A percentile compares a stretch with the other conserved stretches of the same genome.
phyloP scores from a whole-genome alignment of 2,329 filamentous ascomycete species.

The Biscogniauxia sp. region DNA sequence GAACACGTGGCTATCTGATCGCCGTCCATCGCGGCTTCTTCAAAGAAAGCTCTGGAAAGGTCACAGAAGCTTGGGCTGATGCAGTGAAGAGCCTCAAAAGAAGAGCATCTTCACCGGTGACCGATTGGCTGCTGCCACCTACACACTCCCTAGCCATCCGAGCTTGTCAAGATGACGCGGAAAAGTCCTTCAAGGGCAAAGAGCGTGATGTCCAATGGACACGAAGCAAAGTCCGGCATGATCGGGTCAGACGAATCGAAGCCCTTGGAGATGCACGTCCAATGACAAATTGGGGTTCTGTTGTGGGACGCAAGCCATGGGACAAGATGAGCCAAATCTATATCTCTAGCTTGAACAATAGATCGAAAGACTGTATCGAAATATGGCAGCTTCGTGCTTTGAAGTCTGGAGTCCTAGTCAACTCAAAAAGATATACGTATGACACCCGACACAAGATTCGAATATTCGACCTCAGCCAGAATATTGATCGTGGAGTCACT shows the following conservation, averaged over 20 bases:
- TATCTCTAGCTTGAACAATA: slow-evolving; percentile 49
- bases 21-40: slow-evolving; percentile 46
- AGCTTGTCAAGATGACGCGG: slow-evolving; percentile 46
- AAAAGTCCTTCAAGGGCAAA: slow-evolving; percentile 29
- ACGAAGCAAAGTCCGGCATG: slow-evolving; percentile 59
- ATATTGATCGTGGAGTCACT: slow-evolving; percentile 60
- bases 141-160: slow-evolving; percentile 54
- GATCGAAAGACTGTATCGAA: slow-evolving; percentile 67
- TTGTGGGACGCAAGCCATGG: slow-evolving; percentile 39
- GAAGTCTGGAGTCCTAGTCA: slow-evolving; percentile 27
- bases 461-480: slow-evolving; percentile 68
- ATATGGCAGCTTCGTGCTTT: slow-evolving; percentile 55
- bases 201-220: slow-evolving; percentile 47
- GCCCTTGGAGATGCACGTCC: slow-evolving; percentile 54
- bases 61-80: slow-evolving; percentile 41
- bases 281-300: slow-evolving; percentile 58
- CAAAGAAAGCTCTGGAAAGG: slow-evolving; percentile 21
- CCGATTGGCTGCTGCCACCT: slow-evolving; percentile 57
- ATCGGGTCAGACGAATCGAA: slow-evolving; percentile 48
- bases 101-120: slow-evolving; percentile 59
- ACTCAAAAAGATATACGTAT: slow-evolving; percentile 26
- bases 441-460: slow-evolving; percentile 49
- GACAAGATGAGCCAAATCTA: slow-evolving; percentile 29
- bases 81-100: slow-evolving; percentile 49
- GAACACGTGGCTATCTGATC: slow-evolving; percentile 58